Conservation (phyloP, 805 yeast genomes). For the Suhomyces sp. region DNA sequence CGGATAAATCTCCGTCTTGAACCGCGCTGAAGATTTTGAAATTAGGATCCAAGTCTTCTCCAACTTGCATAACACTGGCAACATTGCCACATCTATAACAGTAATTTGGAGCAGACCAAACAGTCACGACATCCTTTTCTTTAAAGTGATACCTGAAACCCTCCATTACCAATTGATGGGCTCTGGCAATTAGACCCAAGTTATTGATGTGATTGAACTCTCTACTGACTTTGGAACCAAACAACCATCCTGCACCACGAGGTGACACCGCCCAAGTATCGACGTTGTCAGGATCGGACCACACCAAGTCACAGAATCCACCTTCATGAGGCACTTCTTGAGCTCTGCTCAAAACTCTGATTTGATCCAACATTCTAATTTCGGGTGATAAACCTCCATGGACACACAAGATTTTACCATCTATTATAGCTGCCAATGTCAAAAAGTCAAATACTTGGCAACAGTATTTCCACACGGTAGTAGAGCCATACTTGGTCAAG, state of each 20-base stretch:
- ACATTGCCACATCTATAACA: slow-evolving; percentile 98
- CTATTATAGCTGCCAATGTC: slow-evolving; percentile 92
- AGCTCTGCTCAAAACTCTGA: slow-evolving; percentile 89
- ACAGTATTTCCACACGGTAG: slow-evolving; percentile 94
- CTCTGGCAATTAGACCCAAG: slow-evolving; percentile 84
- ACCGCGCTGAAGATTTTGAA: slow-evolving; percentile 95
- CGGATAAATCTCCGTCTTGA: slow-evolving; percentile 65
- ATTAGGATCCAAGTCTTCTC: slow-evolving; percentile 79
- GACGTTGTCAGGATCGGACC: slow-evolving; percentile 98
- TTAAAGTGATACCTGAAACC: slow-evolving; percentile 96
- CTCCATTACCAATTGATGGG: slow-evolving; percentile 98
- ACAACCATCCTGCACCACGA: slow-evolving; percentile 98
- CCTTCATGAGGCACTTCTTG: slow-evolving; percentile 99
- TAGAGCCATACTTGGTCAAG: slow-evolving; percentile 85
- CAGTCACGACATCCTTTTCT: slow-evolving; percentile 94
- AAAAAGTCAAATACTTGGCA: slow-evolving; percentile 94
- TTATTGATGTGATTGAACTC: slow-evolving; percentile 96
- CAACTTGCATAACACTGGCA: slow-evolving; percentile 96
- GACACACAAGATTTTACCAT: slow-evolving; percentile 90
- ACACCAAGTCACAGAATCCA: slow-evolving; percentile 93
- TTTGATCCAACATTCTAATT: slow-evolving; percentile 95
- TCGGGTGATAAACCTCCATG: slow-evolving; percentile 98
- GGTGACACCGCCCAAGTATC: slow-evolving; percentile 98
- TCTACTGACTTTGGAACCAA: slow-evolving; percentile 89
- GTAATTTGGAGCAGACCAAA: slow-evolving; percentile 97